Evolutionary conservation across 2,329 filamentous ascomycete genomes (phyloP), one percentile per base, ranked within the genome.

Genomic region (Diaporthe sp.): DNA sequence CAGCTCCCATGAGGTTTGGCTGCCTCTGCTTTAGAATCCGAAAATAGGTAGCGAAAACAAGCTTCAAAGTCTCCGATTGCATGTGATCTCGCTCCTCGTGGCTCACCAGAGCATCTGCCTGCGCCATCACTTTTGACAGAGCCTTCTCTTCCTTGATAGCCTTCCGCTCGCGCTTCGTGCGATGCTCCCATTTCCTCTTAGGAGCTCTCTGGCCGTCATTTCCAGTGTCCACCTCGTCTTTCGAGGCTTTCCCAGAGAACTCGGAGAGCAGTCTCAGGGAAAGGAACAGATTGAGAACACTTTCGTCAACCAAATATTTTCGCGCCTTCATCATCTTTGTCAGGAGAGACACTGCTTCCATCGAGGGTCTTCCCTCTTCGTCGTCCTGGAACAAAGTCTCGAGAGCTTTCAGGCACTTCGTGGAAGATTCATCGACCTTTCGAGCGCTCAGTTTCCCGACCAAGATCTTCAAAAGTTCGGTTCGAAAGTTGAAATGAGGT

Each of bases 401-500:
- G 55, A 99, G 84, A 0, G 96, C 93, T 77, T 94, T 89, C 15
- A 93, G 89, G 79, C 95, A 97, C 82, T 94, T 96, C 77, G 90
- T 83, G 78, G 95, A 97, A 77, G 97, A 93, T 3, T 88, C 89
- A 81, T 97, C 94, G 1, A 94, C 85, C 72, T 89, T 90, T 79
- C 92, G 91, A 74, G 89, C 90, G 80, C 94, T 95, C 49, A 99
- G 88, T 83, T 97, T 97, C 79, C 92, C 92, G 31, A 98, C 92
- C 19, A 99, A 82, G 75, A 98, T 96, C 84, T 94, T 95, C 77
- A 99, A 86, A 72, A 99, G 87, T 72, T 99, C 96, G 67, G 89
- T 90, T 55, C 97, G 93, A 84, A 98, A 98, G 87, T 99, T 99
- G 91, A 99, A 99, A 86, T 99, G 97, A 4, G 97, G 95, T 0